Evolutionary conservation across 805 yeast genomes (phyloP).

Genomic region (Barnettozyma wickerhamii): DNA sequence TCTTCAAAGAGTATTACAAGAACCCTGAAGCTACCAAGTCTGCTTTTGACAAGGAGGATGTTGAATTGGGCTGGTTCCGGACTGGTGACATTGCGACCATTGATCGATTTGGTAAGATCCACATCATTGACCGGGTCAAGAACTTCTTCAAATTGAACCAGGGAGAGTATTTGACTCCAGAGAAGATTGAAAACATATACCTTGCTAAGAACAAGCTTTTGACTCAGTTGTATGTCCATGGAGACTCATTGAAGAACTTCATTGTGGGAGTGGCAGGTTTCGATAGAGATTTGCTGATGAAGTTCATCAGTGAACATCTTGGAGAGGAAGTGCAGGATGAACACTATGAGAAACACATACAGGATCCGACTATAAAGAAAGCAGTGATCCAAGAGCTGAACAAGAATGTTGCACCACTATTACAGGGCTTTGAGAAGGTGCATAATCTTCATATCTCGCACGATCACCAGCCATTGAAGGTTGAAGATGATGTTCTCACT

Average conservation of each 20-base stretch:
- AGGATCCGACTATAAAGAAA: slow-evolving; percentile 20
- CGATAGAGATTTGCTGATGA: slow-evolving; percentile 33
- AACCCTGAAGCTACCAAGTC: slow-evolving; percentile 45
- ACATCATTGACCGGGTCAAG: slow-evolving; percentile 58
- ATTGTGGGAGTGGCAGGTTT: slow-evolving; percentile 55
- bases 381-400: slow-evolving; percentile 37
- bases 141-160: slow-evolving; percentile 60
- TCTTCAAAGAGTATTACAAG: slow-evolving; percentile 46
- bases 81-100: slow-evolving; percentile 53
- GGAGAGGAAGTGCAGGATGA: slow-evolving; percentile 8
- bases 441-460: slow-evolving; percentile 43
- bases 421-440: slow-evolving; percentile 62
- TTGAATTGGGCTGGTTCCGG: slow-evolving; percentile 44
- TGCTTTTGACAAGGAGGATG: slow-evolving; percentile 33
- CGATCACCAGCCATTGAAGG: slow-evolving; percentile 49
- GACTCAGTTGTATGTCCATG: slow-evolving; percentile 48
- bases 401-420: slow-evolving; percentile 27
- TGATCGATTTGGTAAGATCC: slow-evolving; percentile 32
- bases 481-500: slow-evolving; percentile 60
- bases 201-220: slow-evolving; percentile 38
- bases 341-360: slow-evolving; percentile 12
- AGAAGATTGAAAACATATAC: slow-evolving; percentile 55
- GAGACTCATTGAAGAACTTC: slow-evolving; percentile 47
- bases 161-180: slow-evolving; percentile 62
- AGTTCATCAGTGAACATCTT: slow-evolving; percentile 9